A percentile compares a stretch with the other conserved stretches of the same genome.
These are phyloP conservation scores for Colletotrichum siamense DNA, from an alignment of 2,329 filamentous ascomycete species.

Conservation along the genomic window DNA sequence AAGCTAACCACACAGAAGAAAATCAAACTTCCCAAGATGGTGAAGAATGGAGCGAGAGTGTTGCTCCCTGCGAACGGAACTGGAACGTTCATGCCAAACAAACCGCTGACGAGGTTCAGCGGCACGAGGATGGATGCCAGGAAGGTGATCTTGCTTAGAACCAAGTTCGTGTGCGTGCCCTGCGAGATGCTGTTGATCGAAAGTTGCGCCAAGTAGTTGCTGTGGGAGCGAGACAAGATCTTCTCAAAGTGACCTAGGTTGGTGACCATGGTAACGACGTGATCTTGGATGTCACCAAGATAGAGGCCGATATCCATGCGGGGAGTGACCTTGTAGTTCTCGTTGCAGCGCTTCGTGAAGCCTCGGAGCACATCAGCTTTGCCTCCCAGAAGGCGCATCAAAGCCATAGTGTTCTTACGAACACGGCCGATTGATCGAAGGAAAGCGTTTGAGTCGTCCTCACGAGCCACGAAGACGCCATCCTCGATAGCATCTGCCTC, in stretches of 20 bases:
- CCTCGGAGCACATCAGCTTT: slow-evolving; percentile 99
- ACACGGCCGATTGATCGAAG: slow-evolving; percentile 87
- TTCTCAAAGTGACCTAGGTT: slow-evolving; percentile 97
- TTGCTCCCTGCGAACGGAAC: slow-evolving; percentile 68
- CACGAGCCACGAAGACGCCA: slow-evolving; percentile 88
- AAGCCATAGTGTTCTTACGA: slow-evolving; percentile 91
- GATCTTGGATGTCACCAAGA: slow-evolving; percentile 96
- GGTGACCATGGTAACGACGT: slow-evolving; percentile 99
- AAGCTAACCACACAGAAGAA: slow-evolving; percentile 55
- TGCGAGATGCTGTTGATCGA: slow-evolving; percentile 90
- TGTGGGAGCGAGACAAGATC: slow-evolving; percentile 92
- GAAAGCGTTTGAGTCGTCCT: slow-evolving; percentile 88
- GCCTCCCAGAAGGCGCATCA: slow-evolving; percentile 91
- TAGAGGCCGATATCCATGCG: slow-evolving; percentile 97
- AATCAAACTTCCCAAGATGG: slow-evolving; percentile 58
- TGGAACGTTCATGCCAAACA: slow-evolving; percentile 87
- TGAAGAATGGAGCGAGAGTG: slow-evolving; percentile 60
- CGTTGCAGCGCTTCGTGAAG: slow-evolving; percentile 98
- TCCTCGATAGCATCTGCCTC: slow-evolving; percentile 96
- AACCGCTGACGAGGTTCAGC: slow-evolving; percentile 86
- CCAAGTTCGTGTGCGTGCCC: slow-evolving; percentile 86
- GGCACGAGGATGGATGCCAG: slow-evolving; percentile 95
- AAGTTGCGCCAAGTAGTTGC: slow-evolving; percentile 94
- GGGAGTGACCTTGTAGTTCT: slow-evolving; percentile 93
- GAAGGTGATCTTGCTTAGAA: slow-evolving; percentile 93